phyloP scores from a whole-genome alignment of 2,329 filamentous ascomycete genomes.

The Claviceps sp. region DNA sequence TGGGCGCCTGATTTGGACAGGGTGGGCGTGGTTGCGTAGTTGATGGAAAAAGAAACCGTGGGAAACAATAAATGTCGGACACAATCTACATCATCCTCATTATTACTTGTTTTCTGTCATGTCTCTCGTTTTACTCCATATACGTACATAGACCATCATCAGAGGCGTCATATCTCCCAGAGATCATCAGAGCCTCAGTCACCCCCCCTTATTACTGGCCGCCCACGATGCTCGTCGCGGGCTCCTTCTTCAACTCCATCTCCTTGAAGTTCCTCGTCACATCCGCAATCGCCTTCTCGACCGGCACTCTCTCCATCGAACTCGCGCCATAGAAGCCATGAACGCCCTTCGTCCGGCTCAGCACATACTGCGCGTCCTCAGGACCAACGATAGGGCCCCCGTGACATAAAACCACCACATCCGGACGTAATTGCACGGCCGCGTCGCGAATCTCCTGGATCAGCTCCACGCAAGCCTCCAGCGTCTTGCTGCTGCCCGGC shows the following conservation, averaged over 20 bases:
- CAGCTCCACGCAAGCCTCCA: conserved; percentile 49
- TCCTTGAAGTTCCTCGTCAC: conserved; percentile 17
- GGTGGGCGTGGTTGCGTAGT: too few species aligned
- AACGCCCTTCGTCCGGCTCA: conserved; percentile 44
- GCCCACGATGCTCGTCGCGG: background rate
- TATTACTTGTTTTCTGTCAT: too few species aligned
- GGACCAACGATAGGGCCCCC: conserved; percentile 54
- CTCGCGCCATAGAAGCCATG: conserved; percentile 61
- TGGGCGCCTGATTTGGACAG: too few species aligned
- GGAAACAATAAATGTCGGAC: too few species aligned
- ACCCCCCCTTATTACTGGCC: too few species aligned
- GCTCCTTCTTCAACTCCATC: background rate
- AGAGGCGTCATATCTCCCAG: too few species aligned
- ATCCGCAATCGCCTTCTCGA: conserved; percentile 48
- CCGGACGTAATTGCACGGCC: conserved; percentile 38
- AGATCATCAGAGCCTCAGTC: too few species aligned
- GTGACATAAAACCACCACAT: conserved; percentile 49
- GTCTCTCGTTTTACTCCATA: too few species aligned
- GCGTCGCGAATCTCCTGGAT: conserved; percentile 53
- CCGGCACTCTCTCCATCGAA: conserved; percentile 54
- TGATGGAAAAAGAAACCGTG: too few species aligned
- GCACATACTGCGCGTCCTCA: conserved; percentile 48
- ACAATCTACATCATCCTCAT: too few species aligned
- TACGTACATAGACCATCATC: too few species aligned
- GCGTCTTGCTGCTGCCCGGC: conserved; percentile 34